Evolutionary conservation across 2,329 filamentous ascomycete genomes (phyloP), one percentile per base, ranked within the genome.

Genomic region (Dothistroma pini): DNA sequence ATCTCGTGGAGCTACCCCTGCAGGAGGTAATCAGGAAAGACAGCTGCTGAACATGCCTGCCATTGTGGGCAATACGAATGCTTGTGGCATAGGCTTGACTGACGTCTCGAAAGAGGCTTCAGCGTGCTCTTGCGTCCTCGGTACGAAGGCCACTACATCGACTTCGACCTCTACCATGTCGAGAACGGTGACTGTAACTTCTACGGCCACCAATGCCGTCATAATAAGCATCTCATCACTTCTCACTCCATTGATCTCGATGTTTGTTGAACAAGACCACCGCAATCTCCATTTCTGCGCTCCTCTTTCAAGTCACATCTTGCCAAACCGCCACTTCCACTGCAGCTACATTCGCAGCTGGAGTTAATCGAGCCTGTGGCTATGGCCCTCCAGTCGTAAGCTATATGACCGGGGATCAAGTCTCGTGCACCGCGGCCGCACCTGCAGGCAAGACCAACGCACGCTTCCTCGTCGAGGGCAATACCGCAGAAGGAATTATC

Each of bases 381-480:
- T 16, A 16, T n/a, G 38, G 9, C 16, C 38, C 38, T 44, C 3
- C 38, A 16, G 38, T n/a, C 38, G 16, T 16, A 44, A 16, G 49
- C 25, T 57, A 54, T 19, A 55, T 54, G 2, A 56, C 71, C 70
- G 57, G 38, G 12, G 34, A 22, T 8, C 21, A 50, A 2, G 7
- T 29, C 35, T 51, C 61, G 6, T 59, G 57, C 41, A 25, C 61
- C 12, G 12, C 35, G n/a, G n/a, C 55, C 3, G 38, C 35, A 4
- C 38, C 38, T n/a, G 38, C 38, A 7, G 29, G 47, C 14, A 21
- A 56, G 12, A 61, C 61, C 7, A 57, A 61, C 32, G 35, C 32
- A n/a, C 44, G 34, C 21, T 63, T 63, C 41, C 68, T 68, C 49
- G 67, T 71, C 58, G 69, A 71, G 58, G 66, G 63, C 35, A 56